These are phyloP conservation scores for Euphorbia corollata DNA, from an alignment of 441 rosid species.

Conservation along the genomic window DNA sequence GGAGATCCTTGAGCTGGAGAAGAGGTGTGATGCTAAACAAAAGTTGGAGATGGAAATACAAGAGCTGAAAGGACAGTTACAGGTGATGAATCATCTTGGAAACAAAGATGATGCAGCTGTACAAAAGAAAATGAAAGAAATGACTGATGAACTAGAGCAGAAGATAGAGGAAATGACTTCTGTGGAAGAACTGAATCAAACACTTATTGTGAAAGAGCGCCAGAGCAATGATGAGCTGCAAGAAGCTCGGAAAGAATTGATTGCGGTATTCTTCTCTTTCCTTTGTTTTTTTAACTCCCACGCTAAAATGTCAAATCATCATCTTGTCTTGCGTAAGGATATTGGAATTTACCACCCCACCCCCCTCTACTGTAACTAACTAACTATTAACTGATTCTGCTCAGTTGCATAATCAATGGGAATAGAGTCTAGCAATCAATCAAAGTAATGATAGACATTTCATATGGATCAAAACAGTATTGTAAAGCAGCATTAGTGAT, in stretches of 20 bases:
- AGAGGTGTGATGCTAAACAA: slow-evolving; percentile 63
- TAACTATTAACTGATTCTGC: background rate
- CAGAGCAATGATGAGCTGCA: slow-evolving; percentile 77
- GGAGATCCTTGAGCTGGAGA: slow-evolving; percentile 63
- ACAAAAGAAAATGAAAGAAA: slow-evolving; percentile 43
- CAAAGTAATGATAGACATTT: background rate
- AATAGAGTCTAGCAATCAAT: background rate
- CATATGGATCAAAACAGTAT: background rate
- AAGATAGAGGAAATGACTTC: slow-evolving; percentile 43
- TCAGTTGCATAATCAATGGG: background rate
- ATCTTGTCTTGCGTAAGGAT: background rate
- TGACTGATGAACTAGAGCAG: slow-evolving; percentile 50
- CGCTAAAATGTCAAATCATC: background rate
- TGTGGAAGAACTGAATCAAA: slow-evolving; percentile 35
- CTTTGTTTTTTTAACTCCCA: background rate
- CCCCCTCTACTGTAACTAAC: background rate
- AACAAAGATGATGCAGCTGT: slow-evolving; percentile 67
- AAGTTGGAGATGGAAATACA: slow-evolving; percentile 84
- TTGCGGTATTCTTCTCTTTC: slow-evolving; percentile 33
- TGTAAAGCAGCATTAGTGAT: background rate
- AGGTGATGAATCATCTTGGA: slow-evolving; percentile 79
- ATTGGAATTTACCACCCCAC: background rate
- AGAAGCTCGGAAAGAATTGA: slow-evolving; percentile 57
- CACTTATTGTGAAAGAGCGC: slow-evolving; percentile 63
- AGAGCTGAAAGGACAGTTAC: slow-evolving; percentile 72